Percentiles rank a stretch among this genome's conserved stretches.
phyloP scores from a whole-genome alignment of 1,284 basidiomycete species.

The Waitea zeae region DNA sequence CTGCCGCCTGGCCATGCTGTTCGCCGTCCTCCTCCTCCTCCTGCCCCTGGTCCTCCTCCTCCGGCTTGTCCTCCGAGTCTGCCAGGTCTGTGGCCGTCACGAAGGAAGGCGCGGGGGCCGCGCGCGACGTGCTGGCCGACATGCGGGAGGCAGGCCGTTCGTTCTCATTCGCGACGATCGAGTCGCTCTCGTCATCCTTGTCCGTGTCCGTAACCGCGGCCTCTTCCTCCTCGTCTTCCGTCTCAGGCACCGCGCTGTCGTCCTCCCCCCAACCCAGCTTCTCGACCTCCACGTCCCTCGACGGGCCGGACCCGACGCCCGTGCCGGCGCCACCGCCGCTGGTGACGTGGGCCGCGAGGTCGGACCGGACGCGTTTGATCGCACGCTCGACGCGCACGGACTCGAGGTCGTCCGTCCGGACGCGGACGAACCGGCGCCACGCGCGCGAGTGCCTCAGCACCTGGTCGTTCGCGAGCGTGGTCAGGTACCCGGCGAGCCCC shows the following conservation, averaged over 20 bases:
- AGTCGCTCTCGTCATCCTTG: conserved; percentile 4
- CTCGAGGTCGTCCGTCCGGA: conserved; percentile 73
- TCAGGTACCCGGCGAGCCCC: conserved; percentile 65
- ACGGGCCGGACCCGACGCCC: conserved; percentile 9
- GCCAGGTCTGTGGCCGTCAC: not conserved
- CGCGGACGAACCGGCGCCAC: conserved; percentile 77
- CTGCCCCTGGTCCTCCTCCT: not conserved
- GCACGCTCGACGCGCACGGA: conserved; percentile 74
- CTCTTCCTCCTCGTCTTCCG: conserved; percentile 13
- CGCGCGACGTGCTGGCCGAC: not conserved
- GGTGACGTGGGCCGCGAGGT: conserved; percentile 52
- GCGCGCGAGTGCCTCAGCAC: conserved; percentile 42
- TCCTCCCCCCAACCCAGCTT: not conserved
- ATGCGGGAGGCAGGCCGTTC: not conserved
- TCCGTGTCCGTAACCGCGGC: conserved; percentile 4
- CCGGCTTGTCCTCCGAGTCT: not conserved
- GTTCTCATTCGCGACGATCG: conserved; percentile 7
- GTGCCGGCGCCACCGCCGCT: conserved; percentile 9
- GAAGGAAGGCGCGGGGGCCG: not conserved
- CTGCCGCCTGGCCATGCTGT: not conserved
- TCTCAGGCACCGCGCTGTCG: conserved; percentile 8
- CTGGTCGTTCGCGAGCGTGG: conserved; percentile 52
- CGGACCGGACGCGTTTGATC: conserved; percentile 73
- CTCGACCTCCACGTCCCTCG: conserved; percentile 9
- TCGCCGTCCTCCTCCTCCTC: not conserved